Evolutionary conservation across 192 early-diverging fungal species (phyloP), one percentile per base, ranked within the genome.

Genomic region (Coemansia sp.): DNA sequence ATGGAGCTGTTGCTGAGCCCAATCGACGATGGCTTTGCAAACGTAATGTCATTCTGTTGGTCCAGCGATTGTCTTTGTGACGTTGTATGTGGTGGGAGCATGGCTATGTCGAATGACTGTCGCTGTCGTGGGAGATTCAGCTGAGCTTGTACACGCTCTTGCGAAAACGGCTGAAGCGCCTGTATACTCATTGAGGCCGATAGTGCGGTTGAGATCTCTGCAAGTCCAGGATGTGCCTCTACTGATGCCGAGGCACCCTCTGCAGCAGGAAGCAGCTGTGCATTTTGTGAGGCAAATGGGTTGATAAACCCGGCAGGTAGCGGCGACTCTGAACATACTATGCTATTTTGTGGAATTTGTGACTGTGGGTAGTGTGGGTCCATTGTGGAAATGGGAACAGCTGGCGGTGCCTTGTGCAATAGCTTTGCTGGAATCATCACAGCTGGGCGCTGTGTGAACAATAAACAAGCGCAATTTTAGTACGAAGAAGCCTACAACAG

Each of bases 81-180:
- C 25, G 33, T 35, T 28, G 30, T 30, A 20, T 62, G 64, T 4
- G 61, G 25, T 7, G 64, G 67, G n/a, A 70, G 55, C 60, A 61
- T 57, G 0, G 74, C 59, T 15, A 67, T 21, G 56, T 76, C 68
- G 35, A 76, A 63, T 18, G 73, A 75, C 59, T 64, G 73, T n/a
- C 73, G 63, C 35, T 70, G 61, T 3, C 39, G 55, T 4, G 25
- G 52, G 31, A 55, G 31, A 37, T 40, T 40, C 57, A 51, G 62
- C 21, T 57, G 65, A 33, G 49, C 53, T 35, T 56, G 65, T 55
- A 34, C 53, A 37, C 62, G 30, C 23, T 58, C 34, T 31, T 65
- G 52, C 13, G 59, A 33, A 7, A 31, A 48, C 35, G 35, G 58
- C 45, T 51, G 57, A 20, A 59, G 61, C 34, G 59, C 55, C 57